Evolutionary conservation across 306 rosid genomes (phyloP), one percentile per base, ranked within the genome.

Genomic region (Ormosia emarginata): DNA sequence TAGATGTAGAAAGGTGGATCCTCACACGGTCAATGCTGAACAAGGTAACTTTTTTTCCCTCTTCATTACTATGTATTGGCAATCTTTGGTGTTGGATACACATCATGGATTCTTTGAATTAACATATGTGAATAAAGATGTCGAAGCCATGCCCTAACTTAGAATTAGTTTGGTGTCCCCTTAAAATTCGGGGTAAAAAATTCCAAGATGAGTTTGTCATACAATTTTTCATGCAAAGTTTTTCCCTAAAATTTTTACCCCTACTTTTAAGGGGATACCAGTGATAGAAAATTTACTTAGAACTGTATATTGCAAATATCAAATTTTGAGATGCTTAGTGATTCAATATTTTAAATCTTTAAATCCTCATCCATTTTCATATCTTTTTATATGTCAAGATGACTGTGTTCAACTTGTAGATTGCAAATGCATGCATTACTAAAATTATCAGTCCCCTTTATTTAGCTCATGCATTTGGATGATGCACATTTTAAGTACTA

Each of bases 1-100:
- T 69, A 37, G 58, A 80, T 43, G 32, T 44, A 36, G 90, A 83
- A 82, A 79, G 79, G 81, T 89, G 90, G 92, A 87, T 84, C 61
- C 82, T 74, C 18, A 37, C 73, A 40, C 52, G 5, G 50, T 50
- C 89, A 55, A 84, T 89, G 90, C 79, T 34, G 58, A 63, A 77
- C 9, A 83, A 85, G 89, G 89, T 85, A 64, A 17, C 3, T 40
- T 30, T 36, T 10, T 18, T 2, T 5, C 0, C 33, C 55, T 5
- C 5, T 50, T 36, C 36, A 6, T 9, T 44, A 33, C 67, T 37
- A 17, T 50, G 18, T n/a, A 33, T 77, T 11, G 15, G 53, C 1
- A 3, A 11, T 12, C 10, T 73, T 55, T 73, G 29, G 10, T 8
- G 7, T 13, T n/a, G 3, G 15, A 53, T 15, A 6, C 12, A 29